Percentiles rank a stretch among this genome's conserved stretches.
These are phyloP conservation scores for Botryotinia convoluta DNA, from an alignment of 2,329 filamentous ascomycete genomes.

Conservation along the genomic window DNA sequence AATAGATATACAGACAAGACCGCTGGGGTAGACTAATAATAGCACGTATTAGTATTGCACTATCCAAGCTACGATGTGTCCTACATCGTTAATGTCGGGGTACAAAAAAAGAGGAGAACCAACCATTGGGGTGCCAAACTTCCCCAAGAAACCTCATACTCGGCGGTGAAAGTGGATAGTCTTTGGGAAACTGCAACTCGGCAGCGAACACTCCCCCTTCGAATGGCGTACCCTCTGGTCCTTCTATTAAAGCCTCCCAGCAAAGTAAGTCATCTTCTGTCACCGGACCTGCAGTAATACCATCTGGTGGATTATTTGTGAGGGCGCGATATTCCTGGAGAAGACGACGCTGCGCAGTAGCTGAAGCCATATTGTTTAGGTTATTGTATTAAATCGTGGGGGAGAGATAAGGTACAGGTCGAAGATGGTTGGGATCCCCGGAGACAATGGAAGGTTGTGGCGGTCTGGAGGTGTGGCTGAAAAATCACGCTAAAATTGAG, in stretches of 20 bases:
- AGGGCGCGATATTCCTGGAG: slow-evolving; percentile 95
- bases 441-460: background rate
- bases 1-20: slow-evolving; percentile 96
- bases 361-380: slow-evolving; percentile 49
- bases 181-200: slow-evolving; percentile 89
- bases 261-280: slow-evolving; percentile 92
- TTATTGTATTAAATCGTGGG: background rate
- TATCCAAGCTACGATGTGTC: background rate
- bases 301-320: slow-evolving; percentile 92
- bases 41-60: background rate
- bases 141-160: slow-evolving; percentile 94
- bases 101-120: slow-evolving; percentile 28
- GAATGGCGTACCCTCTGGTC: slow-evolving; percentile 92
- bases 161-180: slow-evolving; percentile 94
- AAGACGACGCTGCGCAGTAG: slow-evolving; percentile 72
- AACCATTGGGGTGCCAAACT: slow-evolving; percentile 96
- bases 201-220: slow-evolving; percentile 95
- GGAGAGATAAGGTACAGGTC: background rate
- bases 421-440: background rate
- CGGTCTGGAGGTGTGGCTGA: background rate
- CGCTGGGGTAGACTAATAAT: slow-evolving; percentile 76
- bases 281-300: slow-evolving; percentile 91
- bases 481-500: background rate
- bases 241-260: slow-evolving; percentile 96
- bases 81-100: background rate